A percentile compares a stretch with the other conserved stretches of the same genome.
Conservation (phyloP, 208 protist genomes). For the Porcisia hertigi region DNA sequence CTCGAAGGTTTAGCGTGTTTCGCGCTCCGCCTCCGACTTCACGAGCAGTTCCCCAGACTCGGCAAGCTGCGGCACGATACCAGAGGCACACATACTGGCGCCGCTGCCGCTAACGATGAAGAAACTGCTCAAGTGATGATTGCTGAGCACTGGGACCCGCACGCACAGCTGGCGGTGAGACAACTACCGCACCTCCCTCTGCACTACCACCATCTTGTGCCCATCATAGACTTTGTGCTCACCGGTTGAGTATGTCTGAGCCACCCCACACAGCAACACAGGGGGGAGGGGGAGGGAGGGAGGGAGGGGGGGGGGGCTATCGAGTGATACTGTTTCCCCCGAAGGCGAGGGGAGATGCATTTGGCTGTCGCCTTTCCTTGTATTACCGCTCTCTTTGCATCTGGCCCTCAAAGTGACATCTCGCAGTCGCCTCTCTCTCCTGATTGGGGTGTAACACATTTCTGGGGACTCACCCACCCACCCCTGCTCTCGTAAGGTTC, state of each 20-base stretch:
- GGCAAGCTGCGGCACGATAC: neutral
- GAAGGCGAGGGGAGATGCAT: neutral
- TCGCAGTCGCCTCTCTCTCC: neutral
- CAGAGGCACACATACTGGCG: neutral
- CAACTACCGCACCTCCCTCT: neutral
- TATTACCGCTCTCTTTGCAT: neutral
- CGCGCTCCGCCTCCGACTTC: conserved; percentile 1
- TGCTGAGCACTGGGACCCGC: conserved; percentile 22
- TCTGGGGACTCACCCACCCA: neutral
- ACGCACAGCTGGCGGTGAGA: neutral
- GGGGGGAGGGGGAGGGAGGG: too few relatives aligned
- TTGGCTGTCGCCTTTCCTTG: neutral
- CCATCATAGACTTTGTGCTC: conserved; percentile 18
- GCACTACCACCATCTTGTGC: conserved; percentile 11
- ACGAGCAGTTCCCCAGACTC: neutral
- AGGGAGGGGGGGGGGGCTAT: neutral
- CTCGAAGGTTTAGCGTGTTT: conserved; percentile 13
- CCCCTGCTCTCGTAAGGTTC: neutral
- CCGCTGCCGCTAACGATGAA: neutral
- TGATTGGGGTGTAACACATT: neutral
- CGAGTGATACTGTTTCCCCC: neutral
- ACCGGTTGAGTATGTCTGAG: neutral
- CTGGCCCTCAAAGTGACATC: neutral
- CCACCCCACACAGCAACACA: neutral
- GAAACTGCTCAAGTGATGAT: neutral